Percentiles rank a stretch among this genome's conserved stretches.
These are phyloP conservation scores for Paxillus rubicundulus DNA, from an alignment of 768 basidiomycete species.

Conservation along the genomic window DNA sequence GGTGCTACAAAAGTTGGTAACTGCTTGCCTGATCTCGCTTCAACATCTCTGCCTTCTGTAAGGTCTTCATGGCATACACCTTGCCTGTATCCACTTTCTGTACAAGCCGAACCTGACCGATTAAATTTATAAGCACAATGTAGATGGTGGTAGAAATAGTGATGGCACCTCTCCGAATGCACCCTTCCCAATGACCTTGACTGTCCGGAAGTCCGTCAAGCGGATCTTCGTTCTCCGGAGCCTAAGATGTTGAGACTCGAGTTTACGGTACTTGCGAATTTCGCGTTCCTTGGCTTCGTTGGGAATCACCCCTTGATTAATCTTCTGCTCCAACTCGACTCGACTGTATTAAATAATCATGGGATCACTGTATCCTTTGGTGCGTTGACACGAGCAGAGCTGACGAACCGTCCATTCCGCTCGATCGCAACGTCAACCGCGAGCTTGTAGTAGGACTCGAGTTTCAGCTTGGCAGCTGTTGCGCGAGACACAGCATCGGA, in stretches of 20 bases:
- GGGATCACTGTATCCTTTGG: constrained; percentile 1
- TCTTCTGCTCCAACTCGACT: constrained; percentile 83
- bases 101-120: constrained; percentile 78
- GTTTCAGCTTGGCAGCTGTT: constrained; percentile 92
- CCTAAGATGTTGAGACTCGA: constrained; percentile 88
- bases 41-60: constrained; percentile 98
- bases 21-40: constrained; percentile 90
- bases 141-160: neutral
- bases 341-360: constrained; percentile 49
- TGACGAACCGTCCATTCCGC: constrained; percentile 79
- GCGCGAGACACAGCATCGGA: constrained; percentile 85
- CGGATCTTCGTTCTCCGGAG: constrained; percentile 91
- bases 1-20: neutral
- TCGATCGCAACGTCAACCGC: constrained; percentile 97
- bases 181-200: constrained; percentile 98
- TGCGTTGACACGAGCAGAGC: neutral
- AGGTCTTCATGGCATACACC: constrained; percentile 99
- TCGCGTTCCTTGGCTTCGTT: constrained; percentile 88
- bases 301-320: constrained; percentile 68
- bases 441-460: constrained; percentile 97
- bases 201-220: constrained; percentile 87
- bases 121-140: constrained; percentile 5
- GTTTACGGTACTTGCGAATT: constrained; percentile 80
- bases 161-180: constrained; percentile 89
- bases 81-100: constrained; percentile 97